phyloP scores from a whole-genome alignment of 139 green algal species.

The Spirogloea muscicola region DNA sequence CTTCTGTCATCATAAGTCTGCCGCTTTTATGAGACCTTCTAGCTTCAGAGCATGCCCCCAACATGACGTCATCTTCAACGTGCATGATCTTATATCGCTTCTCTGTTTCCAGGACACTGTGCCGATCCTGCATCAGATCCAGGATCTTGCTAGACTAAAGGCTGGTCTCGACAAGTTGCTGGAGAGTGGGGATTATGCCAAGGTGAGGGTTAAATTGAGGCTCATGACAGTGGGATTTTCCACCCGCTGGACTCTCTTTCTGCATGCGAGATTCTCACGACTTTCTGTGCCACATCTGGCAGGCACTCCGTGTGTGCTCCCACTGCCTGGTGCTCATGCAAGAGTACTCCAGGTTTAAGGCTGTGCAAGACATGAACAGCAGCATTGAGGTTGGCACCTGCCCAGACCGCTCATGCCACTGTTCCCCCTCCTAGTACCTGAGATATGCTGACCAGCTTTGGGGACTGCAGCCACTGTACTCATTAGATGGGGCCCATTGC shows the following conservation, averaged over 20 bases:
- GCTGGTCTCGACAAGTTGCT: constrained; percentile 4
- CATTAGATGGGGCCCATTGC: no score
- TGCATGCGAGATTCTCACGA: no score
- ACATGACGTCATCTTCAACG: neutral
- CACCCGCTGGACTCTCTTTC: no score
- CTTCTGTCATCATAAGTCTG: no score
- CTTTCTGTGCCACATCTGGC: no score
- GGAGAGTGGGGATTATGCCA: constrained; percentile 38
- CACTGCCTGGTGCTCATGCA: constrained; percentile 41
- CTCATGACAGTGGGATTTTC: no score
- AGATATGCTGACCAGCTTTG: no score
- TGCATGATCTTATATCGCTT: neutral
- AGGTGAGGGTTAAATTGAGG: no score
- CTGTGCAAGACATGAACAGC: constrained; percentile 37
- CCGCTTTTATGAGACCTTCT: neutral
- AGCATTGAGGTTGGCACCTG: constrained; percentile 40
- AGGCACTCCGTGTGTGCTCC: constrained; percentile 42
- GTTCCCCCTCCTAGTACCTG: no score
- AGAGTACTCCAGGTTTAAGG: constrained; percentile 14
- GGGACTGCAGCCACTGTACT: no score
- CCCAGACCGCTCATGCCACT: no score
- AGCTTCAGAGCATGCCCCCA: neutral
- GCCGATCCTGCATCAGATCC: constrained; percentile 39
- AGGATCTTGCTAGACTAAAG: constrained; percentile 26
- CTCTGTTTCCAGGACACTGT: constrained; percentile 33